These are phyloP conservation scores for Podila verticillata DNA, from an alignment of 192 early-diverging fungal species.

Conservation along the genomic window DNA sequence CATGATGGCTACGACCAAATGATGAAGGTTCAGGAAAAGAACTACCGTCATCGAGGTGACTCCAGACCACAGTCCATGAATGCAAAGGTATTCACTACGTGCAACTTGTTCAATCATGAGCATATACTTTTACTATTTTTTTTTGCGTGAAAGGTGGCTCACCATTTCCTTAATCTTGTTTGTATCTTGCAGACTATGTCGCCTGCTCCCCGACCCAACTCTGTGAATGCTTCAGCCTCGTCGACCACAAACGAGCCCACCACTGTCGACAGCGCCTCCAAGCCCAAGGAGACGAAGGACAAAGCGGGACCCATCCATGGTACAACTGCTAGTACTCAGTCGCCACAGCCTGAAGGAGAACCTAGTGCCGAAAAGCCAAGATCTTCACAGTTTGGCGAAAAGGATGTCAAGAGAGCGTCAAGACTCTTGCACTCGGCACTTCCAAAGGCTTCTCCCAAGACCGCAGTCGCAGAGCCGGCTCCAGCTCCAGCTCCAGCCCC, in stretches of 20 bases:
- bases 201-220: too few species aligned
- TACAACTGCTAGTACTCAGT: not conserved
- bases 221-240: too few species aligned
- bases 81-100: conserved; percentile 24
- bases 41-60: conserved; percentile 33
- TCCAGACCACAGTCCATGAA: conserved; percentile 42
- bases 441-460: conserved; percentile 30
- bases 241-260: too few species aligned
- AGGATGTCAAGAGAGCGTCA: conserved; percentile 46
- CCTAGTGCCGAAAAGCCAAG: conserved; percentile 24
- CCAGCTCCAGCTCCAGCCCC: not conserved
- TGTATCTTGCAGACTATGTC: too few species aligned
- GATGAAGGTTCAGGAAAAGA: conserved; percentile 55
- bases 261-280: too few species aligned
- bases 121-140: not conserved
- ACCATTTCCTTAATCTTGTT: too few species aligned
- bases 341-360: not conserved
- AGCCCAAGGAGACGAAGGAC: too few species aligned
- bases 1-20: conserved; percentile 64
- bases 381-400: conserved; percentile 49
- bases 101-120: not conserved
- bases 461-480: not conserved
- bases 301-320: too few species aligned
- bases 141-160: not conserved
- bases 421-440: conserved; percentile 42